Base-by-base conservation (phyloP, 257 asterid species). In the Solanum bukasovii region DNA sequence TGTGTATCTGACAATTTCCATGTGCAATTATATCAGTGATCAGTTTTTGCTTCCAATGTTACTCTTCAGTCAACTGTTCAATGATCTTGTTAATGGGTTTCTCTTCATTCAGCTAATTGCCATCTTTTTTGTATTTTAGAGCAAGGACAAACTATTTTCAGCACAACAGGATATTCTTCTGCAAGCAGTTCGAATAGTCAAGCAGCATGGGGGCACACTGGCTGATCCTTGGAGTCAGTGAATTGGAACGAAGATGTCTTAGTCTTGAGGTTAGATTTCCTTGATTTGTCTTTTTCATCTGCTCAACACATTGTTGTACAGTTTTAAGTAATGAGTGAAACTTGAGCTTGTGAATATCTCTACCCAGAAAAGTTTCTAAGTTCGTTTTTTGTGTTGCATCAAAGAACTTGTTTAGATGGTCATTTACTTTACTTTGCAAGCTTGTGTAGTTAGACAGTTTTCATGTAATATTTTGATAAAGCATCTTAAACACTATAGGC, bases 101-200 rank as follows among this genome's bases (percentile, higher is more conserved):
- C 68, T 46, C 65, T 81, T 81, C n/a, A 49, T 81, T 81, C 70
- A 46, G 67, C 70, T 49, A 81, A 46, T 81, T 81, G 18, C 35
- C 8, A 1, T 81, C 21, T 46, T 73, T 42, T 8, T 23, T 49
- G 85, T 72, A 83, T 93, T 70, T 46, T 56, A 96, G 99, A 92
- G 91, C 91, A 94, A 94, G 89, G 97, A 93, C 44, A 84, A 88
- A 46, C 71, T 88, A 72, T 87, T 88, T 42, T 87, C 90, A 6
- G 89, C 94, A 9, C 96, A 92, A 90, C 98, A 97, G 87, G 94
- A 92, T 84, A 90, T 97, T 90, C 98, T 97, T 89, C 93, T 96
- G 70, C 93, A 92, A 73, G 93, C 98, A 31, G 98, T 91, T 61
- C 90, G 92, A 85, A 94, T 96, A 83, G 93, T 97, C 93, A 93